Conservation (phyloP, 1,284 basidiomycete genomes). For the Boletus hoseneyae region DNA sequence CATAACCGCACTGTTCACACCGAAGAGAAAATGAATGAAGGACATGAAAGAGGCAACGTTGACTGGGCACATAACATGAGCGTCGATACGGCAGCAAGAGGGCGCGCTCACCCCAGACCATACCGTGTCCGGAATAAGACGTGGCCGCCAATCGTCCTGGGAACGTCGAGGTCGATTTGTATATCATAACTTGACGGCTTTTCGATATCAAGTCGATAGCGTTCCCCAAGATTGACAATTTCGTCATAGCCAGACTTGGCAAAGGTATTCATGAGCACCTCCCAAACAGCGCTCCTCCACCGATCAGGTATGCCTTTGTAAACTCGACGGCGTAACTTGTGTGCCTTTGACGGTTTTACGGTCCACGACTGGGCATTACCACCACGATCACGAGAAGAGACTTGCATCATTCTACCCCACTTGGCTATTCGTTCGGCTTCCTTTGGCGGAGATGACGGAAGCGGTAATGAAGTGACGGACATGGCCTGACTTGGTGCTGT, state of each 20-base stretch:
- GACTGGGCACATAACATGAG: conserved; percentile 45
- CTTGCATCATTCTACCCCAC: conserved; percentile 85
- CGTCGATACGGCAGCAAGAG: conserved; percentile 6
- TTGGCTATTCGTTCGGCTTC: conserved; percentile 76
- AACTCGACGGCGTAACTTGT: conserved; percentile 67
- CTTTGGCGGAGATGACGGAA: conserved; percentile 48
- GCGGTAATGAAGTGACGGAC: conserved; percentile 45
- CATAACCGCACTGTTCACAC: conserved; percentile 91
- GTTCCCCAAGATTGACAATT: conserved; percentile 41
- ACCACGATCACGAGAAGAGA: conserved; percentile 65
- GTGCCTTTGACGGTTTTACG: conserved; percentile 59
- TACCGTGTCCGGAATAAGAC: conserved; percentile 95
- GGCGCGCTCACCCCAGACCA: conserved; percentile 73
- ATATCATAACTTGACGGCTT: conserved; percentile 87
- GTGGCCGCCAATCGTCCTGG: conserved; percentile 94
- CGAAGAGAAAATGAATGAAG: conserved; percentile 87
- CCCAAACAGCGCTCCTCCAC: conserved; percentile 94
- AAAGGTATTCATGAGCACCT: conserved; percentile 61
- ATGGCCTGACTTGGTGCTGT: conserved; percentile 39
- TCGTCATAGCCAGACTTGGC: conserved; percentile 45
- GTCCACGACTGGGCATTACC: conserved; percentile 77
- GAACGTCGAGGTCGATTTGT: conserved; percentile 98
- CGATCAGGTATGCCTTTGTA: conserved; percentile 98
- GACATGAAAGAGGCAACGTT: conserved; percentile 92
- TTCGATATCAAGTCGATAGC: conserved; percentile 69